Conservation (phyloP, 1,139 yeast genomes). For the Pichia inconspicua region DNA sequence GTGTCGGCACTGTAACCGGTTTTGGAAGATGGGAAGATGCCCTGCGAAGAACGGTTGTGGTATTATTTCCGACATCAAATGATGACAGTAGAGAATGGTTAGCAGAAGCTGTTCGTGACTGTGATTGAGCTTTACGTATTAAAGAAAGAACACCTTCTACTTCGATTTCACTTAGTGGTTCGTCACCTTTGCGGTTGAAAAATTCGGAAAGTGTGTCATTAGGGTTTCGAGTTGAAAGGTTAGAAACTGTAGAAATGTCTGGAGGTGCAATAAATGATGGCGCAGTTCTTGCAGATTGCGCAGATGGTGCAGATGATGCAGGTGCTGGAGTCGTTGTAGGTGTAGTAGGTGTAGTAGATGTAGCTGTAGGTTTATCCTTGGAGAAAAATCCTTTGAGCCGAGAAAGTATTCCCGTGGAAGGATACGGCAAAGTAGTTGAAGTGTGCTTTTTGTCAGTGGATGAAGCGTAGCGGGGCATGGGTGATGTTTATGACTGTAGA, state of each 20-base stretch:
- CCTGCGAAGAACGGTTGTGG: conserved; percentile 19
- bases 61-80: conserved; percentile 9
- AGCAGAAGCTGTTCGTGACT: conserved; percentile 17
- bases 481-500: background rate
- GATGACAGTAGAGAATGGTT: conserved; percentile 1
- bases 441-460: background rate
- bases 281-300: background rate
- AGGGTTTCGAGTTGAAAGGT: conserved; percentile 27
- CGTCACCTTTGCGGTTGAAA: conserved; percentile 67
- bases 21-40: conserved; percentile 13
- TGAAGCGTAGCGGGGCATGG: background rate
- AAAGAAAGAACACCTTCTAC: conserved; percentile 75
- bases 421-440: background rate
- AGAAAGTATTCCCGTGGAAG: conserved; percentile 14
- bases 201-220: conserved; percentile 64
- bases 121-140: conserved; percentile 34
- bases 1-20: conserved; percentile 22
- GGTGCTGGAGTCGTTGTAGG: background rate
- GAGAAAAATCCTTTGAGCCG: conserved; percentile 17
- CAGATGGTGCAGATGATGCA: background rate
- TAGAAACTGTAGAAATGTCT: conserved; percentile 15
- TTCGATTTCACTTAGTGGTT: conserved; percentile 68
- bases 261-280: background rate
- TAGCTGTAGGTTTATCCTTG: background rate
- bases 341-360: background rate